Conservation (phyloP, 202 grass and related monocot species). For the Carex arenaria region DNA sequence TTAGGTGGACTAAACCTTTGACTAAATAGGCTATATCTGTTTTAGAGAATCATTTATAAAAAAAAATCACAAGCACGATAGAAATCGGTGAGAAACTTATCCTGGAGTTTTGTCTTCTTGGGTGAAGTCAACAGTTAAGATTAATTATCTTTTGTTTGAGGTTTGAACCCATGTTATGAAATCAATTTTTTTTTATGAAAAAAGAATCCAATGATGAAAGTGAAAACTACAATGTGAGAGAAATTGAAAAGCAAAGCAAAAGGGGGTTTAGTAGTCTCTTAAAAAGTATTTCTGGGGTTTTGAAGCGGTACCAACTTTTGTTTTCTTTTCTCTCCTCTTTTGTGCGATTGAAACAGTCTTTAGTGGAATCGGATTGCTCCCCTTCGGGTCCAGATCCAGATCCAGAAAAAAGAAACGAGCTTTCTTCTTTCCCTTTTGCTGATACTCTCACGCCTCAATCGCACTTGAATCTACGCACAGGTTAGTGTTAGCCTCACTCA, state of each 20-base stretch:
- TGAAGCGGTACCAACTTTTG: neutral
- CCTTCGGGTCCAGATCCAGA: conserved; percentile 59
- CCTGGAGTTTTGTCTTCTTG: conserved; percentile 1
- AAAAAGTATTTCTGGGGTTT: conserved; percentile 13
- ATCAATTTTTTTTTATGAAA: neutral
- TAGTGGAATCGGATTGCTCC: conserved; percentile 31
- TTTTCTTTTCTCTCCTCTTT: conserved; percentile 13
- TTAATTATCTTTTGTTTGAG: conserved; percentile 11
- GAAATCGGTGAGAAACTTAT: neutral
- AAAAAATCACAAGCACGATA: neutral
- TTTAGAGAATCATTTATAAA: neutral
- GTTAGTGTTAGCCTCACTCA: conserved; percentile 23
- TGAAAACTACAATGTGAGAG: conserved; percentile 5
- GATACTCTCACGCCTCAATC: conserved; percentile 9
- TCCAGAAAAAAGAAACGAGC: conserved; percentile 22
- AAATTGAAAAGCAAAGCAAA: conserved; percentile 14
- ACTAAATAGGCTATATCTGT: neutral
- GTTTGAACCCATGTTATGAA: conserved; percentile 6
- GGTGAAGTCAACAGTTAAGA: conserved; percentile 18
- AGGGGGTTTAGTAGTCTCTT: conserved; percentile 12
- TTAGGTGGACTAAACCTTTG: neutral
- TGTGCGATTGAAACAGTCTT: conserved; percentile 43
- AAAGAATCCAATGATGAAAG: conserved; percentile 20
- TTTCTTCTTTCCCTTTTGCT: conserved; percentile 19
- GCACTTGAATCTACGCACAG: conserved; percentile 28